Base-by-base conservation (phyloP, 2,329 filamentous ascomycete genomes). In the Pyrenophora seminiperda region DNA sequence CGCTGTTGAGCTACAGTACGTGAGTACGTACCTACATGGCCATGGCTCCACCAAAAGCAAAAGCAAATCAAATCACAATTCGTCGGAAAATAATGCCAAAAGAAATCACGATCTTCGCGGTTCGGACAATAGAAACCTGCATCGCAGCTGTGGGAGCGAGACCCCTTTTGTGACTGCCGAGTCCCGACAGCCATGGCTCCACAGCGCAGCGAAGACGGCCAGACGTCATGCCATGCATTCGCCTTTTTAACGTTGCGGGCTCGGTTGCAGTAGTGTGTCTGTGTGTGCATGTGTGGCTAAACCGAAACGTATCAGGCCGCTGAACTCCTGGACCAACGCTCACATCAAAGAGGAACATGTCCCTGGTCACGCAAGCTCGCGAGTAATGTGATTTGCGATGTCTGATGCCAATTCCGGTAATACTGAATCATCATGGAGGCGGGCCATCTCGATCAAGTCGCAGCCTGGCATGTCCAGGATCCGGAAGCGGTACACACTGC, bases 221-320 rank as follows among this genome's bases (percentile, higher is more conserved):
- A 15, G 22, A 50, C 47, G 47, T 50, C 47, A 50, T 50, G 31
- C 43, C 47, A 50, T 50, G 31, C 43, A 45, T 20, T 11, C 24
- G 20, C 24, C 10, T 27, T 27, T 36, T 31, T 29, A 47, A 41
- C 42, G 18, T 36, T 36, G 22, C 34, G 37, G 31, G 42, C 39
- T 50, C 47, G 47, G 47, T 33, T 33, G 42, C 36, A 50, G 41
- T 50, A 47, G 41, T 22, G 42, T 7, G n/a, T n/a, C n/a, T n/a
- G n/a, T n/a, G n/a, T n/a, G n/a, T n/a, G n/a, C n/a, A 34, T 27
- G 10, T 27, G 24, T 27, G 38, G 32, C 27, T 46, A 31, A 30
- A 39, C 34, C 7, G 18, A 22, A 31, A 14, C 14, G 29, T 24
- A 34, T 22, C 31, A 31, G 22, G 47, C 47, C 47, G 41, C 36